These are phyloP conservation scores for Rhododendron mucronatum DNA, from an alignment of 148 eudicot genomes.

Conservation along the genomic window DNA sequence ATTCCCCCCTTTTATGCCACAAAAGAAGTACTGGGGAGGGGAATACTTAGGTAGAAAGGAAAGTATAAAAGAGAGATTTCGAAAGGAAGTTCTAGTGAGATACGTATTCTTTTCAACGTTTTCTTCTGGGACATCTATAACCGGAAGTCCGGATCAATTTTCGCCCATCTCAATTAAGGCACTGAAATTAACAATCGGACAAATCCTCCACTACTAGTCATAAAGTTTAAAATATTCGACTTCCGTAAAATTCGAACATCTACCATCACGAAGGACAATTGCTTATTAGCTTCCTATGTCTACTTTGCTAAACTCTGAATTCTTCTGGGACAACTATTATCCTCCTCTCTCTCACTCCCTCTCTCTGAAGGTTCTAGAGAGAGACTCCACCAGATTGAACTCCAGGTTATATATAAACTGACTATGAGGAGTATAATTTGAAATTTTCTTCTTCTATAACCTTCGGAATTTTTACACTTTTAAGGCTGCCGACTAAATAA, in stretches of 20 bases:
- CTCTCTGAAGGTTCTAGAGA: not conserved
- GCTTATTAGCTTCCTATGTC: too few relatives aligned
- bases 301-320: too few relatives aligned
- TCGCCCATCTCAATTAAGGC: too few relatives aligned
- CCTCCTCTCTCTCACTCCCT: too few relatives aligned
- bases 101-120: not conserved
- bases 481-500: not conserved
- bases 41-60: not conserved
- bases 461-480: not conserved
- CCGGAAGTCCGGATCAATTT: not conserved
- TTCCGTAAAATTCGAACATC: too few relatives aligned
- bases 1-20: not conserved
- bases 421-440: not conserved
- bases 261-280: too few relatives aligned
- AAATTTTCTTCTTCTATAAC: not conserved
- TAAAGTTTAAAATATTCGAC: too few relatives aligned
- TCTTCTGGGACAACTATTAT: not conserved
- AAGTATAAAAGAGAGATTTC: not conserved
- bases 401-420: not conserved
- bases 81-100: not conserved
- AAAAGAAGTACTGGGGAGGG: not conserved
- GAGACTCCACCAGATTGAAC: not conserved
- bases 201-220: too few relatives aligned
- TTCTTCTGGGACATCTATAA: not conserved
- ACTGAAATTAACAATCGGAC: too few relatives aligned